Evolutionary conservation across 768 basidiomycete species (phyloP).

Genomic region (Stropharia rugosoannulata): DNA sequence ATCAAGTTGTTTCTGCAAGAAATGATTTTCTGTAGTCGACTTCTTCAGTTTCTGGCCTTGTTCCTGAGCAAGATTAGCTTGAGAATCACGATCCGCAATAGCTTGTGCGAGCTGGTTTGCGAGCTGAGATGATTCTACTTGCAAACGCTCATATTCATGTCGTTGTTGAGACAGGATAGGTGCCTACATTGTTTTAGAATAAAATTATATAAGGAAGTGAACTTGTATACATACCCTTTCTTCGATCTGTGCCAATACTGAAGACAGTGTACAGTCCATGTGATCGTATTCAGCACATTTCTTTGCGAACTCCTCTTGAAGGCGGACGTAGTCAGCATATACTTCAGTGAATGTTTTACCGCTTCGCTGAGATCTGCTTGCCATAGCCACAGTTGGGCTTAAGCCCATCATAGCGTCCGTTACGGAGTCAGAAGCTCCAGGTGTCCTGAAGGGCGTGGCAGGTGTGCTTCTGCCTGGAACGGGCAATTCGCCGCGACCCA

Average conservation of each 20-base stretch:
- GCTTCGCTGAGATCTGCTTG: conserved; percentile 72
- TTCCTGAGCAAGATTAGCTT: conserved; percentile 54
- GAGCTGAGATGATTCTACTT: conserved; percentile 77
- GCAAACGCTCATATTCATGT: conserved; percentile 81
- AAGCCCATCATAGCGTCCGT: conserved; percentile 64
- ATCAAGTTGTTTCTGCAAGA: conserved; percentile 73
- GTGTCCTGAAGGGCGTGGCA: conserved; percentile 46
- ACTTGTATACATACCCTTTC: conserved; percentile 61
- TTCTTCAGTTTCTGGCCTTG: conserved; percentile 60
- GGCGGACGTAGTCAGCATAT: conserved; percentile 84
- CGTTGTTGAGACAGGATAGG: conserved; percentile 90
- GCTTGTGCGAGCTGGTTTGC: conserved; percentile 77
- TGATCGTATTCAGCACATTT: conserved; percentile 83
- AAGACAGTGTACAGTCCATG: conserved; percentile 77
- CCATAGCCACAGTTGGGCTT: conserved; percentile 88
- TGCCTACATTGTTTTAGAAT: conserved; percentile 50
- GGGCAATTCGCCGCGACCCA: conserved; percentile 73
- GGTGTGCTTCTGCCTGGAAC: conserved; percentile 47
- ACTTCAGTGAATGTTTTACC: conserved; percentile 94
- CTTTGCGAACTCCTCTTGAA: conserved; percentile 78
- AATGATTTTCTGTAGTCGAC: conserved; percentile 58
- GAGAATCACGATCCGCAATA: conserved; percentile 72
- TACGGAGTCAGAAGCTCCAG: conserved; percentile 38
- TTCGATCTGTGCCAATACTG: conserved; percentile 86
- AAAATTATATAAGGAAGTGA: neutral